Evolutionary conservation across 2,329 filamentous ascomycete genomes (phyloP).

Genomic region (Exophiala bonariae): DNA sequence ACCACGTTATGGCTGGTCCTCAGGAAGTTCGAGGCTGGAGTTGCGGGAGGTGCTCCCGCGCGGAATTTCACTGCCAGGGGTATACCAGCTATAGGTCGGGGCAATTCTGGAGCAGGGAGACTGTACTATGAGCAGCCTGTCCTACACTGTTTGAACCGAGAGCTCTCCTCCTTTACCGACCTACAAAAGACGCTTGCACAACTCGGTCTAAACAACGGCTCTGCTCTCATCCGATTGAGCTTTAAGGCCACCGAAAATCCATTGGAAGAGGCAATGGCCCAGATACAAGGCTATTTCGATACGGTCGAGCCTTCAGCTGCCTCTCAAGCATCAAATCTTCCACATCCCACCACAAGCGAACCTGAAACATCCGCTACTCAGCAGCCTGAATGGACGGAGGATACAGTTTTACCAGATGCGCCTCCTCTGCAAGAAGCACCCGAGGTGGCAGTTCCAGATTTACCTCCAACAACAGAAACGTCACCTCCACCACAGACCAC

Average conservation of each 20-base stretch:
- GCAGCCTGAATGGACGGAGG: conserved; percentile 15
- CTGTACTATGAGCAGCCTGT: conserved; percentile 87
- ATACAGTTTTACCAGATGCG: conserved; percentile 11
- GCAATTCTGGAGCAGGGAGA: conserved; percentile 63
- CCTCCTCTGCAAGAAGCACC: conserved; percentile 11
- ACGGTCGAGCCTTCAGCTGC: conserved; percentile 13
- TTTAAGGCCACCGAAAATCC: conserved; percentile 77
- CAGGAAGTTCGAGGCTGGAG: conserved; percentile 82
- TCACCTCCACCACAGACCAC: conserved; percentile 20
- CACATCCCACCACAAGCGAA: conserved; percentile 7
- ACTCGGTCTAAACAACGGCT: conserved; percentile 83
- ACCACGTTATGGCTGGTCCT: conserved; percentile 87
- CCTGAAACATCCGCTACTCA: conserved; percentile 16
- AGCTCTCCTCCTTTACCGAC: conserved; percentile 73
- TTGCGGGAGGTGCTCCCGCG: conserved; percentile 61
- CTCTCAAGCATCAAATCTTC: conserved; percentile 2
- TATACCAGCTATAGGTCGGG: conserved; percentile 62
- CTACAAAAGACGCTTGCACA: conserved; percentile 87
- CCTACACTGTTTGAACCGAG: conserved; percentile 78
- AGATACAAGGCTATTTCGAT: conserved; percentile 67
- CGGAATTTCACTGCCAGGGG: conserved; percentile 80
- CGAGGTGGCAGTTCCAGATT: conserved; percentile 8
- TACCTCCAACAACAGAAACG: conserved; percentile 10
- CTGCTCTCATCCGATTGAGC: conserved; percentile 71
- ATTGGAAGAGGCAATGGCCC: conserved; percentile 78